Evolutionary conservation across 116 monocot species (phyloP), one percentile per base, ranked within the genome.

Genomic region (Iris pallida): DNA sequence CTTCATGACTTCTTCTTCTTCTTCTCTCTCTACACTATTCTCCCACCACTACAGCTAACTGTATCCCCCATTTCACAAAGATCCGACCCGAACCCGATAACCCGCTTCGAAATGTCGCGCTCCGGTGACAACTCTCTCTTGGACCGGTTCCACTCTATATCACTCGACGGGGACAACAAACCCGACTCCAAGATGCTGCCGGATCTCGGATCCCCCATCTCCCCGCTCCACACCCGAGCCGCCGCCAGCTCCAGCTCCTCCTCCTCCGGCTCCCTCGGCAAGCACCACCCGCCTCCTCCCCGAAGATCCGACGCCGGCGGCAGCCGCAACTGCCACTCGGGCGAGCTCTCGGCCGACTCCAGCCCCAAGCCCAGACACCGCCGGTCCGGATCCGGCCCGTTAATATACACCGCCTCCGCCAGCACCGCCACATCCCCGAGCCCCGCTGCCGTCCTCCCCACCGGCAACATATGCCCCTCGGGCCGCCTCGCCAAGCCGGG

Each of bases 401-500:
- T 78, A n/a, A 67, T 76, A 0, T 80, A 59, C 66, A 69, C 78
- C 41, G 75, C 86, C 8, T 4, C 14, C 51, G 3, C 6, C 43
- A 49, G 65, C 65, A 47, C 43, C 12, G 48, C 55, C 8, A 80
- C 76, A 57, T 72, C 87, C 1, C 88, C 76, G 16, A 82, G 77
- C 44, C 86, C 92, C 2, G 78, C 82, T 5, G 44, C 56, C 57
- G 81, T 74, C 53, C 81, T 85, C 8, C 85, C 85, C 11, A 64
- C 85, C 5, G 85, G 85, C 13, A 85, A 85, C 59, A 85, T 85
- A 14, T 85, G 85, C 58, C 85, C 85, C 10, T 85, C 85, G 6
- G 81, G 85, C 15, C 77, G 63, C 63, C 67, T 81, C 7, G 67
- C 57, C 15, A 76, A 61, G 52, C 19, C 63, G 13, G 74, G 71